phyloP scores from a whole-genome alignment of 2,329 filamentous ascomycete species.

The Hypoxylon sp. region DNA sequence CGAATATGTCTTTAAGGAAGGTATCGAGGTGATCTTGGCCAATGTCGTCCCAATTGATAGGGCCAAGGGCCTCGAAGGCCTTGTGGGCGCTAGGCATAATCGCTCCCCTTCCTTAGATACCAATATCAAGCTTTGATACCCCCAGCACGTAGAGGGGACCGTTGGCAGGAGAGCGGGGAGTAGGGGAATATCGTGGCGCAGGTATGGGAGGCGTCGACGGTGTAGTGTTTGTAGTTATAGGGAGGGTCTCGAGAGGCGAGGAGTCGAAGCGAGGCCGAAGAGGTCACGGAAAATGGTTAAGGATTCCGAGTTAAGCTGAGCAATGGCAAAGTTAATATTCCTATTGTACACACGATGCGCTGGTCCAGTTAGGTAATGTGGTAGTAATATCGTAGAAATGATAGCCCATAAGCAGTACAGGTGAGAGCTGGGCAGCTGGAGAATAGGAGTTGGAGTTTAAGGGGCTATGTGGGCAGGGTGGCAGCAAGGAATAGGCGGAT shows the following conservation, averaged over 20 bases:
- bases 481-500: neutral
- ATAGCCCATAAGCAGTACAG: no score
- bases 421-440: neutral
- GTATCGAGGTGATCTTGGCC: slow-evolving; percentile 56
- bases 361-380: neutral
- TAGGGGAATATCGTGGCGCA: neutral
- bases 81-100: slow-evolving; percentile 50
- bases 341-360: slow-evolving; percentile 9
- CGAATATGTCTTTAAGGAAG: slow-evolving; percentile 68
- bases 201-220: neutral
- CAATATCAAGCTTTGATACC: neutral
- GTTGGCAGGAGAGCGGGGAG: slow-evolving; percentile 8
- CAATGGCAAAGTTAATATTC: slow-evolving; percentile 5
- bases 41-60: slow-evolving; percentile 56
- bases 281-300: neutral
- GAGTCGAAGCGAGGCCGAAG: neutral
- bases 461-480: neutral
- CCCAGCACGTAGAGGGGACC: neutral
- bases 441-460: neutral
- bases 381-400: slow-evolving; percentile 2
- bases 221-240: neutral
- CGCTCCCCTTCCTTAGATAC: neutral
- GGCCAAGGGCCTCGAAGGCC: slow-evolving; percentile 61
- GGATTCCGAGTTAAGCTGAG: slow-evolving; percentile 1
- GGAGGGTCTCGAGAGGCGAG: neutral